Conservation (phyloP, 441 rosid species). For the Erodium chrysanthum region DNA sequence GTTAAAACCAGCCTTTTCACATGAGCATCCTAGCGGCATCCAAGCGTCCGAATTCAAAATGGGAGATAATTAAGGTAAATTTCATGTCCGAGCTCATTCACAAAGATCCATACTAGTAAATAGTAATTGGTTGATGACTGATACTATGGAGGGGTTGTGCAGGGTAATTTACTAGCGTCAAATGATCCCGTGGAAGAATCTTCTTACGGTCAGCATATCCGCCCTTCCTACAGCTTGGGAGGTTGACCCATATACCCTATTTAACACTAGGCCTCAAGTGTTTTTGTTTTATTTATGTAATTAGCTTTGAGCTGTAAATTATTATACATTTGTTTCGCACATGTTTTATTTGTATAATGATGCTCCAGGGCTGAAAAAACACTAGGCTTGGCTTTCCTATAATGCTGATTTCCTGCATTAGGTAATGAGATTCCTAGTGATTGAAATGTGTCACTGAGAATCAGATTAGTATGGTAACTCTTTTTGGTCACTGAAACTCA, state of each 20-base stretch:
- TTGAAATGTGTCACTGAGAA: too few species aligned
- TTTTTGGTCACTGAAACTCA: too few species aligned
- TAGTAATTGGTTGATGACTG: not conserved
- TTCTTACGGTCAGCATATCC: conserved; percentile 16
- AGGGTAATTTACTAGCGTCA: conserved; percentile 42
- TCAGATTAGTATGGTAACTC: too few species aligned
- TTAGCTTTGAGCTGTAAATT: too few species aligned
- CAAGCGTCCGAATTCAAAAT: conserved; percentile 24
- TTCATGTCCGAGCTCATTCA: not conserved
- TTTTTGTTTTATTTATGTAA: too few species aligned
- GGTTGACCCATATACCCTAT: conserved; percentile 22
- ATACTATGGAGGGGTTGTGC: conserved; percentile 14
- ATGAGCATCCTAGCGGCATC: conserved; percentile 36
- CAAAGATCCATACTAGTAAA: not conserved
- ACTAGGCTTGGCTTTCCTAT: not conserved
- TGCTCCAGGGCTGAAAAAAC: too few species aligned
- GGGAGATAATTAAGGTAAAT: conserved; percentile 39
- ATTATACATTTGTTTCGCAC: too few species aligned
- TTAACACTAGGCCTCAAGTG: not conserved
- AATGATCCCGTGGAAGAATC: conserved; percentile 19
- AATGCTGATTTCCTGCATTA: not conserved
- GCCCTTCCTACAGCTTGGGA: conserved; percentile 27
- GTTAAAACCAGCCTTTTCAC: conserved; percentile 36
- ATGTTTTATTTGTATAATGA: not conserved
- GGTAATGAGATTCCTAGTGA: too few species aligned